Evolutionary conservation across 2,329 filamentous ascomycete genomes (phyloP).

Genomic region (Pseudogymnoascus sp.): DNA sequence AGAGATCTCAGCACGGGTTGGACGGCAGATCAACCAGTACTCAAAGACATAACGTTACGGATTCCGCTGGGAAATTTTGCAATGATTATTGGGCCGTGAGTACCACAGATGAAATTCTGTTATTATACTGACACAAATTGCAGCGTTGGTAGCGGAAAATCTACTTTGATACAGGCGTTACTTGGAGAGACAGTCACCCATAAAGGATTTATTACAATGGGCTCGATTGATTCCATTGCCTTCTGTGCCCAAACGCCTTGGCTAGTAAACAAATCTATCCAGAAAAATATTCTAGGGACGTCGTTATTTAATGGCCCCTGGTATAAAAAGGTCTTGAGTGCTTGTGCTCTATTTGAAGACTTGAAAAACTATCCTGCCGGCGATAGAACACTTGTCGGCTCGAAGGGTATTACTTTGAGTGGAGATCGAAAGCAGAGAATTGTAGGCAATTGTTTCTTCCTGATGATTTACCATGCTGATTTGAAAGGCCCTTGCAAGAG

Average conservation of each 20-base stretch:
- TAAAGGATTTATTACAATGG: conserved; percentile 14
- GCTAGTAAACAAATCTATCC: conserved; percentile 34
- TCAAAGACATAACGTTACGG: conserved; percentile 14
- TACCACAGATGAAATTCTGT: not conserved
- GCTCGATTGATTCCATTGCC: conserved; percentile 20
- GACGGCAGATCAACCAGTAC: not conserved
- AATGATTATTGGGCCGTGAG: conserved; percentile 23
- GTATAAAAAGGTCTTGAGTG: conserved; percentile 19
- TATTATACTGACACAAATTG: not conserved
- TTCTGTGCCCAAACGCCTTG: conserved; percentile 38
- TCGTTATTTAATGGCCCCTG: conserved; percentile 22
- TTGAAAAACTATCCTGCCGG: conserved; percentile 20
- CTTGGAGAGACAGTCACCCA: conserved; percentile 18
- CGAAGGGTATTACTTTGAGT: conserved; percentile 25
- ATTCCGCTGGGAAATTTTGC: conserved; percentile 13
- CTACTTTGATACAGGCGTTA: conserved; percentile 21
- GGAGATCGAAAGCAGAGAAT: conserved; percentile 23
- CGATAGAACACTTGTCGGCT: conserved; percentile 23
- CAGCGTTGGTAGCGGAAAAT: conserved; percentile 26
- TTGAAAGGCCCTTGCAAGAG: conserved; percentile 17
- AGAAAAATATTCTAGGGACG: conserved; percentile 31
- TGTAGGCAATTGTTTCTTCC: conserved; percentile 11
- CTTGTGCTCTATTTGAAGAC: conserved; percentile 21
- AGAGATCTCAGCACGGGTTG: conserved; percentile 7
- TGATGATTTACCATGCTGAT: not conserved